Base-by-base conservation (phyloP, 805 yeast species). In the Kodamaea kaohsiungensis region DNA sequence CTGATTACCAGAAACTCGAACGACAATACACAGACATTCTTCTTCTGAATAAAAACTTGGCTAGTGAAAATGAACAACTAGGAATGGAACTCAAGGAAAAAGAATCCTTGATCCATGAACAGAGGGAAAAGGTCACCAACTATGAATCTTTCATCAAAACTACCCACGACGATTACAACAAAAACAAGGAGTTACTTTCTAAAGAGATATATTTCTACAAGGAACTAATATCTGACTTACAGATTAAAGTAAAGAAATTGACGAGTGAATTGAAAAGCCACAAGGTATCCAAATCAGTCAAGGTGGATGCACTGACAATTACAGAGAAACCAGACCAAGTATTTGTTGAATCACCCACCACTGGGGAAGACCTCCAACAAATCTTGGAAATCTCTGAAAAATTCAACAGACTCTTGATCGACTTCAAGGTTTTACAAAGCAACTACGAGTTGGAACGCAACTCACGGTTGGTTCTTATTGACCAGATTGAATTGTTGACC, bases 361-460 rank as follows among this genome's bases (percentile, higher is more conserved):
- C 35, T 4, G 27, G 49, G 33, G 52, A 52, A 22, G 57, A 58
- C 38, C 53, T 50, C 42, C 58, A 48, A 49, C 54, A 51, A 49
- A 54, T 48, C 27, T 51, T 46, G 46, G 48, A 63, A 25, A 56
- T 65, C n/a, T 60, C 64, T 17, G 65, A 62, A 7, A 68, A 65
- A 55, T 72, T 69, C 60, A 57, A 65, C 46, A 63, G 67, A 52
- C 58, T 76, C 22, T 53, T 65, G 37, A 73, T 66, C 51, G 75
- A 74, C 46, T 73, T 61, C 59, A 69, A 69, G 49, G 73, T 79
- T 1, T 66, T 82, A 17, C 77, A 78, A 60, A 74, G 78, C 52
- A 82, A 82, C 57, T 76, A 72, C 58, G 86, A 82, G 57, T 66
- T 82, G 19, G 87, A 82, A 60, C 73, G 75, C 48, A 80, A 76